phyloP scores from a whole-genome alignment of 164 flowering plant species.

The Cinnamomum micranthum region DNA sequence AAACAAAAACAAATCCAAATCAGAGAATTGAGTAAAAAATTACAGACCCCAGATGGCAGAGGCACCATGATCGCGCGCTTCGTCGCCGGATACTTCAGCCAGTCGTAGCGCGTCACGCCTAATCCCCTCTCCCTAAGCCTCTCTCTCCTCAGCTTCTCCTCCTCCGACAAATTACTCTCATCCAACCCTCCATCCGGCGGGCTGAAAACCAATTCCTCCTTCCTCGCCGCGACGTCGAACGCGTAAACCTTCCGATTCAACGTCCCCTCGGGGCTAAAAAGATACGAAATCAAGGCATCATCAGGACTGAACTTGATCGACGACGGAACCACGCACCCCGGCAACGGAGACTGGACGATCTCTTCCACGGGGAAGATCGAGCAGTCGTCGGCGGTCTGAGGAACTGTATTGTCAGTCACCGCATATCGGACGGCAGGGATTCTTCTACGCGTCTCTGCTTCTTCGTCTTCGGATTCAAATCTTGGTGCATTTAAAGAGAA shows the following conservation, averaged over 20 bases:
- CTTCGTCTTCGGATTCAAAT: slow-evolving; percentile 30
- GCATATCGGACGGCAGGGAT: slow-evolving; percentile 43
- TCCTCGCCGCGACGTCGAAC: slow-evolving; percentile 48
- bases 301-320: slow-evolving; percentile 72
- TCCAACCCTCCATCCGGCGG: slow-evolving; percentile 93
- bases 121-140: slow-evolving; percentile 83
- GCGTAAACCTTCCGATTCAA: slow-evolving; percentile 65
- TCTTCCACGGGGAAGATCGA: slow-evolving; percentile 63
- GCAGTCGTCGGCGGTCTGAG: slow-evolving; percentile 37
- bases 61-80: slow-evolving; percentile 77
- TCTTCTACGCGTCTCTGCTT: slow-evolving; percentile 39
- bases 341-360: slow-evolving; percentile 76
- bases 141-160: slow-evolving; percentile 91
- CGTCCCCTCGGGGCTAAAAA: slow-evolving; percentile 70
- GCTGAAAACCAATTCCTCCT: slow-evolving; percentile 61
- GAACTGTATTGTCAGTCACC: slow-evolving; percentile 32
- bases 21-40: slow-evolving; percentile 6
- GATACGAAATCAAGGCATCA: slow-evolving; percentile 56
- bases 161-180: slow-evolving; percentile 75
- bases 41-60: slow-evolving; percentile 86
- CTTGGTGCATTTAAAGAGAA: slow-evolving; percentile 54
- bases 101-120: slow-evolving; percentile 93
- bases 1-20: not conserved
- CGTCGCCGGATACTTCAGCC: slow-evolving; percentile 60
- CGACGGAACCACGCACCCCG: slow-evolving; percentile 70